Conservation (phyloP, 208 protist genomes). For the Trypanosomatidae sp. region DNA sequence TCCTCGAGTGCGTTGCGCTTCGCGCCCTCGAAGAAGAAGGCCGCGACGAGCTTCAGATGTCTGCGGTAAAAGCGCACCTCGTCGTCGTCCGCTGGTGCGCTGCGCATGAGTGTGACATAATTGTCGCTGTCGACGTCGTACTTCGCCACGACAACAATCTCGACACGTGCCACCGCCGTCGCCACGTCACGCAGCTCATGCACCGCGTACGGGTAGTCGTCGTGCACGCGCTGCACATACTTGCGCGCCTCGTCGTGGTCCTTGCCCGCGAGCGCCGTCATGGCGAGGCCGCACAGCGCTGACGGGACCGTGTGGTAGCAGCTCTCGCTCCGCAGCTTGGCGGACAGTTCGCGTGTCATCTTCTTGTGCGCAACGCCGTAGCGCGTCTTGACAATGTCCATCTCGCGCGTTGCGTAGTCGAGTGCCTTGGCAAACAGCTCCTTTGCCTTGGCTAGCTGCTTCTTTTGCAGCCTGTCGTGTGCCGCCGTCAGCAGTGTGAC, state of each 20-base stretch:
- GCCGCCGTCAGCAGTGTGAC: conserved; percentile 68
- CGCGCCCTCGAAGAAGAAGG: conserved; percentile 55
- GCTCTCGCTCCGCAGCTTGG: conserved; percentile 45
- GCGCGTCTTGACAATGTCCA: conserved; percentile 28
- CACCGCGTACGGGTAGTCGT: conserved; percentile 60
- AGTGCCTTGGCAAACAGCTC: conserved; percentile 62
- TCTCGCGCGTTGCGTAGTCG: conserved; percentile 24
- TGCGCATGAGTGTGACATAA: conserved; percentile 60
- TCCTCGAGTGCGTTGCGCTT: conserved; percentile 56
- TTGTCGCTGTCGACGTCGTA: conserved; percentile 71
- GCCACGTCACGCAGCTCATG: conserved; percentile 55
- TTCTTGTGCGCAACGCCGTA: conserved; percentile 60
- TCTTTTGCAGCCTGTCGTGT: conserved; percentile 43
- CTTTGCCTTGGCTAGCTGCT: conserved; percentile 53
- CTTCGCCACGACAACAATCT: conserved; percentile 44
- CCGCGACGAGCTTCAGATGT: conserved; percentile 58
- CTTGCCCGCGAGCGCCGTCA: conserved; percentile 47
- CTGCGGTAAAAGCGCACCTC: conserved; percentile 50
- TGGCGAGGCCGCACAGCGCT: conserved; percentile 66
- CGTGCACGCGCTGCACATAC: conserved; percentile 25
- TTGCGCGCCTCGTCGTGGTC: conserved; percentile 25
- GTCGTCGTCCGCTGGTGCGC: conserved; percentile 35
- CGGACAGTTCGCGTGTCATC: conserved; percentile 46
- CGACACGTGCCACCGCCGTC: conserved; percentile 68
- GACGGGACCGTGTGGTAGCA: conserved; percentile 75